Percentiles rank a stretch among this genome's conserved stretches.
Evolutionary conservation across 1,139 yeast genomes (phyloP).

Genomic region (Yamadazyma trypodendri): DNA sequence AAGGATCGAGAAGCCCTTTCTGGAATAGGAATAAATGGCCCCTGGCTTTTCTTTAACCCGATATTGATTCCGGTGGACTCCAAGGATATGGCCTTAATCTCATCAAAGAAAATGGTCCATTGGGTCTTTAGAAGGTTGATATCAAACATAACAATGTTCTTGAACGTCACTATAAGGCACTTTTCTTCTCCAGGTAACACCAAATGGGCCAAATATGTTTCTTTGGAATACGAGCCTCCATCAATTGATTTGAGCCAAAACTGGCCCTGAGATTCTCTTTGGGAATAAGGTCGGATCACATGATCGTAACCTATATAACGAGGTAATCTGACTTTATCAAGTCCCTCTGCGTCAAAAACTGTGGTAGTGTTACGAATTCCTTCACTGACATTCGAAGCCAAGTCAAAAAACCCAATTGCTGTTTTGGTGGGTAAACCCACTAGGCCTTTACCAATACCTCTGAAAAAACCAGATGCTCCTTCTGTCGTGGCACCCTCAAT

Average conservation of each 20-base stretch:
- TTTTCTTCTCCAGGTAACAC: conserved; percentile 77
- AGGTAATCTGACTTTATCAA: conserved; percentile 81
- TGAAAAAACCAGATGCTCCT: conserved; percentile 84
- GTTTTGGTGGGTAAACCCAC: conserved; percentile 96
- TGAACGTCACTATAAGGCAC: conserved; percentile 74
- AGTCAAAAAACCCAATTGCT: conserved; percentile 90
- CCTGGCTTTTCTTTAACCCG: conserved; percentile 58
- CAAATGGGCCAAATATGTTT: conserved; percentile 81
- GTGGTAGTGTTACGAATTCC: conserved; percentile 94
- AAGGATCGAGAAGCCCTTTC: conserved; percentile 63
- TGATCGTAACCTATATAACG: conserved; percentile 70
- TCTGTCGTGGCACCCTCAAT: conserved; percentile 77
- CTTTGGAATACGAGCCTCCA: conserved; percentile 74
- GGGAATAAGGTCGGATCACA: conserved; percentile 71
- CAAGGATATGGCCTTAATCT: conserved; percentile 65
- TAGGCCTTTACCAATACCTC: conserved; percentile 91
- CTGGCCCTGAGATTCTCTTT: conserved; percentile 90
- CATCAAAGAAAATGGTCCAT: conserved; percentile 66
- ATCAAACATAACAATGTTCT: conserved; percentile 65
- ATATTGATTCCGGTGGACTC: conserved; percentile 80
- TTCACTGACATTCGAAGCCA: conserved; percentile 90
- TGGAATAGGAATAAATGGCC: conserved; percentile 77
- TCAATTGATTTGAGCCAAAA: conserved; percentile 83
- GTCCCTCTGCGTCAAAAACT: conserved; percentile 77
- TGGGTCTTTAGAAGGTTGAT: conserved; percentile 58